phyloP scores from a whole-genome alignment of 805 yeast species.

The Ogataea chonburiensis region DNA sequence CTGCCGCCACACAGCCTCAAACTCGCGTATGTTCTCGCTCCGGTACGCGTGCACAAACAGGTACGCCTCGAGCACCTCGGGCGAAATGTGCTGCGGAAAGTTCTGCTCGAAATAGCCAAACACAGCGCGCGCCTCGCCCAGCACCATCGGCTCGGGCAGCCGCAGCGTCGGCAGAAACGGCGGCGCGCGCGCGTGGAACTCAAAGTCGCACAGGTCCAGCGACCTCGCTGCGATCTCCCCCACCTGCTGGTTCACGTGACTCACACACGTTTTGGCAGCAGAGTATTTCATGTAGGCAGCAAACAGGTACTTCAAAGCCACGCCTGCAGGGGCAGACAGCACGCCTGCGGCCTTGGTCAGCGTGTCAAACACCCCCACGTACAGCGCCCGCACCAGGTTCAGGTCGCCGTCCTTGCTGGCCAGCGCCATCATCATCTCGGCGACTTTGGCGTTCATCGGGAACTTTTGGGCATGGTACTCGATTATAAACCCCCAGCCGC shows the following conservation, averaged over 20 bases:
- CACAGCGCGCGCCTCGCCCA: conserved; percentile 77
- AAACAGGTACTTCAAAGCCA: conserved; percentile 40
- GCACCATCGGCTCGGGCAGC: conserved; percentile 37
- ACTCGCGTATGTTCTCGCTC: conserved; percentile 35
- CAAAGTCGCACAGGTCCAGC: conserved; percentile 30
- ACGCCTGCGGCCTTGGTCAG: conserved; percentile 20
- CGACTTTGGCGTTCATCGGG: conserved; percentile 40
- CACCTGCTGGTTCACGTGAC: conserved; percentile 40
- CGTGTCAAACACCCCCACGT: conserved; percentile 33
- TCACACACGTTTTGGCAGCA: conserved; percentile 25
- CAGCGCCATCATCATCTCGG: conserved; percentile 69
- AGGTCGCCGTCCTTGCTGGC: conserved; percentile 83
- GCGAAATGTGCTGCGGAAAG: conserved; percentile 43
- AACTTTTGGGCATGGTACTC: conserved; percentile 51
- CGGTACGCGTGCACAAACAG: conserved; percentile 46
- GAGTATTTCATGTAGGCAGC: conserved; percentile 39
- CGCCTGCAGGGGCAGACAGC: conserved; percentile 22
- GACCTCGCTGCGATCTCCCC: conserved; percentile 41
- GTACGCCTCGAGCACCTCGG: conserved; percentile 47
- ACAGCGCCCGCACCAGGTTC: conserved; percentile 66
- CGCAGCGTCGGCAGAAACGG: conserved; percentile 59
- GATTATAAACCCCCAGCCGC: conserved; percentile 79
- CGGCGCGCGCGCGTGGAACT: conserved; percentile 52
- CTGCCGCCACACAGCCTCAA: conserved; percentile 35
- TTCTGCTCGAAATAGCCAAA: conserved; percentile 54